Conservation (phyloP, 805 yeast genomes). For the Teunomyces pallodes region DNA sequence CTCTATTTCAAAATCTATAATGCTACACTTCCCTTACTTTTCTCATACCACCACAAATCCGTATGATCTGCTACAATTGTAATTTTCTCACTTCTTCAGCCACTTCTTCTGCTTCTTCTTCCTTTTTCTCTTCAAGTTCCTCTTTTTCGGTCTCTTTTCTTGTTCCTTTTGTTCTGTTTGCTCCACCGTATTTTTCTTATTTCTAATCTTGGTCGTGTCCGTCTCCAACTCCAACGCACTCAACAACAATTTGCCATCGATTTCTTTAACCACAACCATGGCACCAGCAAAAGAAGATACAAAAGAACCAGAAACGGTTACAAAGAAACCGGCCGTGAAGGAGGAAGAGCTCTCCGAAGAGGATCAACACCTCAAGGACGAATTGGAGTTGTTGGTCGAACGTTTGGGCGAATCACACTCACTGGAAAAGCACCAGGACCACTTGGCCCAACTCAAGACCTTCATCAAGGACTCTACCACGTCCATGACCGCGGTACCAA, state of each 20-base stretch:
- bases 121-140: not conserved
- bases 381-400: conserved; percentile 84
- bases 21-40: not conserved
- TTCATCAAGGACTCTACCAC: conserved; percentile 90
- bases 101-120: not conserved
- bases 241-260: conserved; percentile 4
- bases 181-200: not conserved
- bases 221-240: not conserved
- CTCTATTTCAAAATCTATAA: no score
- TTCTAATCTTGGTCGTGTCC: not conserved
- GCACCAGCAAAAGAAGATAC: conserved; percentile 33
- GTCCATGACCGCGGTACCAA: conserved; percentile 99
- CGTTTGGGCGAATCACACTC: conserved; percentile 55
- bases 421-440: conserved; percentile 49
- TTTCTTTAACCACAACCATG: conserved; percentile 17
- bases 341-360: conserved; percentile 93
- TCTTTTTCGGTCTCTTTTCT: not conserved
- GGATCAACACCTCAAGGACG: conserved; percentile 82
- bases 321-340: conserved; percentile 23
- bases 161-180: not conserved
- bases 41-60: not conserved
- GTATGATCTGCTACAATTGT: no score
- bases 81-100: not conserved
- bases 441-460: conserved; percentile 69
- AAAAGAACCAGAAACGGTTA: conserved; percentile 11